Conservation (phyloP, 805 yeast species). For the Scheffersomyces coipomensis region DNA sequence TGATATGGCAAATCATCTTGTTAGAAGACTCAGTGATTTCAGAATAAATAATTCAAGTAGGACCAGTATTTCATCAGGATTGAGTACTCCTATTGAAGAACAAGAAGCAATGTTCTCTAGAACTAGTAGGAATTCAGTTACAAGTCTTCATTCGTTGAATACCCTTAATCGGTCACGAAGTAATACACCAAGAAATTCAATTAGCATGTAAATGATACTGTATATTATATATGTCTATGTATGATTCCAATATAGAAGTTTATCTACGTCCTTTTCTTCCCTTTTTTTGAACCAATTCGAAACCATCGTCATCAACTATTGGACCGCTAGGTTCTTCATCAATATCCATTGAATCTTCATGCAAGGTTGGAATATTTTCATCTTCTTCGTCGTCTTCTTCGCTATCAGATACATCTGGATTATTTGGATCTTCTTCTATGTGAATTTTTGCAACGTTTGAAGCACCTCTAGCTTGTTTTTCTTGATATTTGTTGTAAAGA, state of each 20-base stretch:
- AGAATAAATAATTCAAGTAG: slow-evolving; percentile 27
- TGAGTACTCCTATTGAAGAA: slow-evolving; percentile 30
- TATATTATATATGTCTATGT: neutral
- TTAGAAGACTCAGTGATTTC: slow-evolving; percentile 47
- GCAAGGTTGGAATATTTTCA: slow-evolving; percentile 19
- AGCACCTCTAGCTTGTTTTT: slow-evolving; percentile 41
- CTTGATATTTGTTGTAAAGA: slow-evolving; percentile 58
- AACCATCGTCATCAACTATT: slow-evolving; percentile 90
- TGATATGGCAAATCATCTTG: slow-evolving; percentile 49
- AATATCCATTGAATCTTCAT: slow-evolving; percentile 31
- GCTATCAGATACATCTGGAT: slow-evolving; percentile 54
- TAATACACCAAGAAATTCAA: slow-evolving; percentile 16
- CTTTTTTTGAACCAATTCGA: slow-evolving; percentile 78
- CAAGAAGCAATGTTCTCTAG: slow-evolving; percentile 17
- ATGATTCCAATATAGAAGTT: slow-evolving; percentile 1
- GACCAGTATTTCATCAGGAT: slow-evolving; percentile 22
- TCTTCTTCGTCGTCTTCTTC: slow-evolving; percentile 47
- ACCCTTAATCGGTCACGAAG: slow-evolving; percentile 35
- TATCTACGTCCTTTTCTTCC: slow-evolving; percentile 40
- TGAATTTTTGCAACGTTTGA: slow-evolving; percentile 33
- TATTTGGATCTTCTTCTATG: slow-evolving; percentile 59
- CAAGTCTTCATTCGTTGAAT: slow-evolving; percentile 40
- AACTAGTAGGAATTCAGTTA: slow-evolving; percentile 20
- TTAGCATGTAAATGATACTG: neutral
- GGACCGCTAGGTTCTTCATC: slow-evolving; percentile 49